phyloP scores from a whole-genome alignment of 345 rosid species.

The Euphorbia lathyris region DNA sequence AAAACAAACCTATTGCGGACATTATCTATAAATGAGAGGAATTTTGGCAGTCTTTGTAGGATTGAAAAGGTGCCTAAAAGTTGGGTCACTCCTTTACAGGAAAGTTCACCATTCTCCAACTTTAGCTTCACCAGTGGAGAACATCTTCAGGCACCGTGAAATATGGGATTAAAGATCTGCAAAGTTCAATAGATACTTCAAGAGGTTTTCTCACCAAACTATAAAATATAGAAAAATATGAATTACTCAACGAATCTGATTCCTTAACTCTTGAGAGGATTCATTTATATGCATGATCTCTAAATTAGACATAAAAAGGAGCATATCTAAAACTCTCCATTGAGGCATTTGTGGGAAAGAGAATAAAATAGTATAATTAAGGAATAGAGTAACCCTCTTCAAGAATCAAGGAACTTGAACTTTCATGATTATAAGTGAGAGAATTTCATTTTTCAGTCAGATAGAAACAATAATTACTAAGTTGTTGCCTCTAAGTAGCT shows the following conservation, averaged over 20 bases:
- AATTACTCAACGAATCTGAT: conserved; percentile 51
- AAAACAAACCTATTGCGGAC: conserved; percentile 61
- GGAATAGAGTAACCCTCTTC: too few species aligned
- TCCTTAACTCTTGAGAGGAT: conserved; percentile 73
- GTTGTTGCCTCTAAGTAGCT: too few species aligned
- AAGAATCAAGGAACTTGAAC: too few species aligned
- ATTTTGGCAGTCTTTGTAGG: conserved; percentile 43
- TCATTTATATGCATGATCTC: conserved; percentile 73
- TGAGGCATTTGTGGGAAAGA: too few species aligned
- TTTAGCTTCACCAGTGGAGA: conserved; percentile 50
- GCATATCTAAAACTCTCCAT: conserved; percentile 52
- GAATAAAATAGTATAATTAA: too few species aligned
- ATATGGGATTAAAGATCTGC: conserved; percentile 73
- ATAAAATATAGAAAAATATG: conserved; percentile 8
- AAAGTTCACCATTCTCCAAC: conserved; percentile 75
- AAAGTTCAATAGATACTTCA: conserved; percentile 21
- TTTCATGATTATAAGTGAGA: too few species aligned
- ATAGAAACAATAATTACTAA: too few species aligned
- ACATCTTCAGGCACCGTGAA: conserved; percentile 42
- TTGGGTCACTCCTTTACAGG: conserved; percentile 51
- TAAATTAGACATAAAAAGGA: conserved; percentile 55
- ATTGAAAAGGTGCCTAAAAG: conserved; percentile 54
- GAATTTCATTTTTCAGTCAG: too few species aligned
- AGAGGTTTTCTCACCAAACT: conserved; percentile 17
- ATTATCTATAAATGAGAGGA: conserved; percentile 76